phyloP scores from a whole-genome alignment of 202 grass and related monocot genomes.

The Panicum hallii region DNA sequence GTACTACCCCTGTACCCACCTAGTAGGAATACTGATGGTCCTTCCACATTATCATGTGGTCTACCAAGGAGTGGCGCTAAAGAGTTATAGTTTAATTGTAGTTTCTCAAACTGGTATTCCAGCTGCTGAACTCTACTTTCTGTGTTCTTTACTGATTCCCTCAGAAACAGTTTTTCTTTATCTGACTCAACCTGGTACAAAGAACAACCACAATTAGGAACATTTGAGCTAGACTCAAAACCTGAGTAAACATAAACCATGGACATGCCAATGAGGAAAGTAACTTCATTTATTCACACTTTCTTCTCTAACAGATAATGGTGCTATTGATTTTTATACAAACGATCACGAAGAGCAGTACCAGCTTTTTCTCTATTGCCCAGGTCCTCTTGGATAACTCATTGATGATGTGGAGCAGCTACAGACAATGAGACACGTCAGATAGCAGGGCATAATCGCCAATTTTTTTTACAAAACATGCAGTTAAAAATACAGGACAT shows the following conservation, averaged over 20 bases:
- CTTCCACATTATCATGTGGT: constrained; percentile 32
- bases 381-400: constrained; percentile 47
- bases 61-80: constrained; percentile 30
- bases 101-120: constrained; percentile 58
- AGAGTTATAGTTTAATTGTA: constrained; percentile 50
- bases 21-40: constrained; percentile 53
- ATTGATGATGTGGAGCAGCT: constrained; percentile 55
- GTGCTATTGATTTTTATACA: constrained; percentile 25
- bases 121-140: constrained; percentile 60
- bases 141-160: constrained; percentile 51
- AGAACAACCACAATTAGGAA: constrained; percentile 35
- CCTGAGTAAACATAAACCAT: not conserved
- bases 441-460: constrained; percentile 26
- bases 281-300: constrained; percentile 32
- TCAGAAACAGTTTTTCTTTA: constrained; percentile 59
- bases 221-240: constrained; percentile 32
- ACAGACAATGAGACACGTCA: constrained; percentile 45
- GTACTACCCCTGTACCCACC: constrained; percentile 57
- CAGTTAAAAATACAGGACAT: constrained; percentile 1
- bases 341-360: constrained; percentile 32
- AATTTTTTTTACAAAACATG: constrained; percentile 25
- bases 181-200: constrained; percentile 61
- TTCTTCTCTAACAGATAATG: constrained; percentile 31
- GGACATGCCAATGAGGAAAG: constrained; percentile 29
- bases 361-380: constrained; percentile 61